phyloP scores from a whole-genome alignment of 305 asterid genomes.

The Withania somnifera region DNA sequence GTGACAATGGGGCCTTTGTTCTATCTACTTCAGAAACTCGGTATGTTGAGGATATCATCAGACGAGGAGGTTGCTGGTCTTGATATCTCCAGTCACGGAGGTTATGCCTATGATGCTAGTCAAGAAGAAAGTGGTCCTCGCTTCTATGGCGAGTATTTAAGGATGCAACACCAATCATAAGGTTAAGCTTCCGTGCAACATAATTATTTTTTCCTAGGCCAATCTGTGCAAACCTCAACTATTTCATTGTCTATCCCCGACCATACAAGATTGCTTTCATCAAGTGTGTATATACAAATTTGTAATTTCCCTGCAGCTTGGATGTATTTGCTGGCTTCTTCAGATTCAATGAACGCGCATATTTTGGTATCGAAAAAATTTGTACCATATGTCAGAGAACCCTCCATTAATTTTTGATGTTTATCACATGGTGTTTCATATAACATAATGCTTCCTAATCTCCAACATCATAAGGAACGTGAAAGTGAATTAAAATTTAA shows the following conservation, averaged over 20 bases:
- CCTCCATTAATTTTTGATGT: background rate
- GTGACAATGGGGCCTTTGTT: constrained; percentile 66
- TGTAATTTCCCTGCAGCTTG: background rate
- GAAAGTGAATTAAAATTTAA: background rate
- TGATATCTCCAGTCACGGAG: constrained; percentile 70
- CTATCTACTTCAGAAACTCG: constrained; percentile 39
- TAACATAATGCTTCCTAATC: background rate
- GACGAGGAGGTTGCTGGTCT: constrained; percentile 71
- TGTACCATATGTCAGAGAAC: background rate
- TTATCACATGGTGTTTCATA: background rate
- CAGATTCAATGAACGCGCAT: background rate
- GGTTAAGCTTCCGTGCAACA: background rate
- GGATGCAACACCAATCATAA: constrained; percentile 23
- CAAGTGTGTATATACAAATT: background rate
- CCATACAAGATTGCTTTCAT: background rate
- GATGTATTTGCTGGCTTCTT: background rate
- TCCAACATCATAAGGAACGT: background rate
- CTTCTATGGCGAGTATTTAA: constrained; percentile 36
- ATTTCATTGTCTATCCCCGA: background rate
- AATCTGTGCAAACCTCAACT: background rate
- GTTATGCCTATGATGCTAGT: constrained; percentile 45
- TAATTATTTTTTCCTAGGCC: background rate
- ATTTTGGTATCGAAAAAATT: background rate
- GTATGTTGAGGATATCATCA: constrained; percentile 38
- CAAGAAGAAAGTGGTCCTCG: constrained; percentile 43